Conservation (phyloP, 2,329 filamentous ascomycete species). For the Cucurbitaria berberidis region DNA sequence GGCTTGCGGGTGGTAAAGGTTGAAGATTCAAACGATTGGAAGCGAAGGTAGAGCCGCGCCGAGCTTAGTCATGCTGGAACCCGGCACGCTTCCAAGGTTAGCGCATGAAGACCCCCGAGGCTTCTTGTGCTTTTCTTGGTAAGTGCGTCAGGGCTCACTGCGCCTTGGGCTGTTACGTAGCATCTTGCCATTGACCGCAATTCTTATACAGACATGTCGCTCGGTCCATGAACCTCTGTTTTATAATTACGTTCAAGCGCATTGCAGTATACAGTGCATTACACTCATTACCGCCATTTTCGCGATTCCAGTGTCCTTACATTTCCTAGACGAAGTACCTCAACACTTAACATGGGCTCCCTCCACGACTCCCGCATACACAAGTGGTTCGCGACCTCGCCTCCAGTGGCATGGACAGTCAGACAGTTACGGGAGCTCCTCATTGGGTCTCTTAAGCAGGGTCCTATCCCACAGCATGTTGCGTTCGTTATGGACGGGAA, state of each 20-base stretch:
- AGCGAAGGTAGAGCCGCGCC: constrained; percentile 13
- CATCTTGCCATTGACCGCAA: constrained; percentile 29
- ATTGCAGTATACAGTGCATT: neutral
- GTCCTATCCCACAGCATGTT: constrained; percentile 90
- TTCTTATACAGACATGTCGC: constrained; percentile 36
- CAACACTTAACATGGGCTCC: constrained; percentile 49
- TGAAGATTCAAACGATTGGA: constrained; percentile 11
- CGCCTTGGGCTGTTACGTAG: constrained; percentile 42
- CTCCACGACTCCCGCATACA: constrained; percentile 67
- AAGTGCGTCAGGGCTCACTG: constrained; percentile 39
- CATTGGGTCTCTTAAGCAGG: constrained; percentile 87
- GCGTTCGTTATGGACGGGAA: constrained; percentile 99
- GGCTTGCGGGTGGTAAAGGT: constrained; percentile 21
- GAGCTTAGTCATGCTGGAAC: constrained; percentile 17
- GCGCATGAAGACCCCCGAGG: constrained; percentile 14
- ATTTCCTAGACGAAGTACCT: constrained; percentile 16
- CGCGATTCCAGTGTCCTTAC: constrained; percentile 15
- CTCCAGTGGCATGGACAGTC: constrained; percentile 89
- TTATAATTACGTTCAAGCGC: constrained; percentile 3
- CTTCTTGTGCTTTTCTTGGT: constrained; percentile 28
- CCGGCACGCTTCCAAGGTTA: constrained; percentile 7
- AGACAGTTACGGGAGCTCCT: constrained; percentile 80
- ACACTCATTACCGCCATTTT: constrained; percentile 2
- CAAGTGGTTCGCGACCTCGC: constrained; percentile 83
- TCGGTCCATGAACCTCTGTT: constrained; percentile 28